Base-by-base conservation (phyloP, 805 yeast species). In the Lipomyces chichibuensis region DNA sequence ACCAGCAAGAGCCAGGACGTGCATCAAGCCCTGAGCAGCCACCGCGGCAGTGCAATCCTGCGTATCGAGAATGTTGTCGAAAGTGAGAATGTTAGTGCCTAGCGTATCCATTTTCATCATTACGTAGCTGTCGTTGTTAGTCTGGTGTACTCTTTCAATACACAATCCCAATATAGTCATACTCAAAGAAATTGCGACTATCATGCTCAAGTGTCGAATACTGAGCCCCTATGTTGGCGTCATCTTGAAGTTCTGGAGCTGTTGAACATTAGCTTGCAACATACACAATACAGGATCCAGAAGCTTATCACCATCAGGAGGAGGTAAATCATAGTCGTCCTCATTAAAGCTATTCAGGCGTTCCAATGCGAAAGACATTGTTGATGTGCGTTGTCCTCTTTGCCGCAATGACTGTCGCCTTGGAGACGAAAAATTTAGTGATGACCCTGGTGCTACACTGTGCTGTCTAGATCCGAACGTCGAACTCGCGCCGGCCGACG, bases 181-280 rank as follows among this genome's bases (percentile, higher is more conserved):
- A 67, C 71, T 65, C 69, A 35, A 62, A 67, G 52, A 67, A 67
- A 25, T 67, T 67, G 23, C 67, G 69, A 32, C 58, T 66, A n/a
- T 67, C 71, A 11, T 20, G 63, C 27, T 59, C 64, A 5, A 65
- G 35, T 13, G 46, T 9, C 23, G 49, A n/a, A 43, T 43, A 43
- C 8, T 17, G 49, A 6, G 23, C 49, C 49, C 8, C 49, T 17
- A 17, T 43, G n/a, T 43, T n/a, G n/a, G n/a, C n/a, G 13, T 29
- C 57, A 14, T 29, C 20, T 8, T 17, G 37, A 20, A n/a, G 11
- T n/a, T 54, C 37, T n/a, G n/a, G 20, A n/a, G 9, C 37, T 33
- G 37, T 23, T 61, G 55, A 23, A 35, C 37, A 51, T 33, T 32
- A 20, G 25, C 51, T 9, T 58, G 35, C 32, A 33, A 6, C 13